Base-by-base conservation (phyloP, 2,329 filamentous ascomycete genomes). In the Ceratocystis cacaofunesta region DNA sequence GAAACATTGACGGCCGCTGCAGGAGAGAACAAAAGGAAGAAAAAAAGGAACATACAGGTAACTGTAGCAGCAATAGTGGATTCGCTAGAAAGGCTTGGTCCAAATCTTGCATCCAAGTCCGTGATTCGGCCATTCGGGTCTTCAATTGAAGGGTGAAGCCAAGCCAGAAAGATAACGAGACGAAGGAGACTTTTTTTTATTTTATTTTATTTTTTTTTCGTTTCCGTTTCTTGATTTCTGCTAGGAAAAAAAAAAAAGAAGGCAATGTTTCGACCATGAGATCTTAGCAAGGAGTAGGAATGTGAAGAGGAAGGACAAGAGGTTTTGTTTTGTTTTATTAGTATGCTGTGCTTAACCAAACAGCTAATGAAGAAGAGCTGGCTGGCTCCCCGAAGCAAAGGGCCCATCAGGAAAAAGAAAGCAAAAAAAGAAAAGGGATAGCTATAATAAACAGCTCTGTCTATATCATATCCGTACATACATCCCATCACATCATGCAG, bases 91-190 rank as follows among this genome's bases (percentile, higher is more conserved):
- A 32, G 28, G 28, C 52, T 58, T 58, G 52, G 52, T 12, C 52
- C 15, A 30, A 58, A 58, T 58, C 28, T 17, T 58, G 28, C 28
- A 58, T 6, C 5, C n/a, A n/a, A 30, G 52, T 32, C 52, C 52
- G 52, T 58, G 52, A 58, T 32, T 58, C 52, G 52, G 52, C 12
- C 25, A 32, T 58, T 58, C 52, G 52, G 52, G 52, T 25, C 52
- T 58, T 58, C 6, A 32, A 30, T 32, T 58, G 52, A 15, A 32
- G 28, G 52, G 50, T 12, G 50, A 55, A 55, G 19, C 22, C 17
- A 12, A 55, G 22, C 50, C 19, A 5, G 17, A 50, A 22, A 2
- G 22, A 50, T n/a, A 57, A 12, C 22, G 10, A 57, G 10, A 32
- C 52, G 10, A 28, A n/a, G 22, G 52, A 15, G 22, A 17, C 19